Evolutionary conservation across 352 stramenopile genomes (phyloP).

Genomic region (Globisporangium apiculatum): DNA sequence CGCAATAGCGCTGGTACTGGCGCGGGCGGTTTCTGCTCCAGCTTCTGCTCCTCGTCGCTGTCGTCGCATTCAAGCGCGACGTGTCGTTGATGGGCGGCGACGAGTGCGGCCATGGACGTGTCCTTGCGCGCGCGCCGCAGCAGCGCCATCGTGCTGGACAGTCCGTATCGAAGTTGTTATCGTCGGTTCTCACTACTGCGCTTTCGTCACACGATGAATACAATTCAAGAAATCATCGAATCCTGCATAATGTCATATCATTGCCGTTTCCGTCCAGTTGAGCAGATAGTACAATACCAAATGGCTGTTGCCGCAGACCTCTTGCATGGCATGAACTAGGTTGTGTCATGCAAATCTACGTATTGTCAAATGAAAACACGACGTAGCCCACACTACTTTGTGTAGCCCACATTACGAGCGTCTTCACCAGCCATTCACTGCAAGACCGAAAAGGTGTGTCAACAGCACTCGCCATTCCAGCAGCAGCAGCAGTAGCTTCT

Average conservation of each 20-base stretch:
- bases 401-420: neutral
- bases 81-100: constrained; percentile 13
- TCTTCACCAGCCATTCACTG: constrained; percentile 11
- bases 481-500: neutral
- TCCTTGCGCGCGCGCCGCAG: constrained; percentile 18
- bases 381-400: neutral
- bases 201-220: neutral
- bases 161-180: constrained; percentile 13
- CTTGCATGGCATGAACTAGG: neutral
- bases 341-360: neutral
- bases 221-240: no score
- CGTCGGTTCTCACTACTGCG: constrained; percentile 4
- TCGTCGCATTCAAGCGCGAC: constrained; percentile 4
- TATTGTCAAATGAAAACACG: no score
- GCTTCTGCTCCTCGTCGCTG: constrained; percentile 1
- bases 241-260: no score
- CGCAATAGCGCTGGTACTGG: neutral
- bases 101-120: constrained; percentile 18
- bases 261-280: neutral
- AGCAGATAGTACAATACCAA: neutral
- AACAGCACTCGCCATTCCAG: neutral
- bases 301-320: neutral
- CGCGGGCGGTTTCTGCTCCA: no score
- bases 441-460: neutral
- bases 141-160: constrained; percentile 6